Conservation (phyloP, 495 filamentous ascomycete genomes). For the Cercophora newfieldiana region DNA sequence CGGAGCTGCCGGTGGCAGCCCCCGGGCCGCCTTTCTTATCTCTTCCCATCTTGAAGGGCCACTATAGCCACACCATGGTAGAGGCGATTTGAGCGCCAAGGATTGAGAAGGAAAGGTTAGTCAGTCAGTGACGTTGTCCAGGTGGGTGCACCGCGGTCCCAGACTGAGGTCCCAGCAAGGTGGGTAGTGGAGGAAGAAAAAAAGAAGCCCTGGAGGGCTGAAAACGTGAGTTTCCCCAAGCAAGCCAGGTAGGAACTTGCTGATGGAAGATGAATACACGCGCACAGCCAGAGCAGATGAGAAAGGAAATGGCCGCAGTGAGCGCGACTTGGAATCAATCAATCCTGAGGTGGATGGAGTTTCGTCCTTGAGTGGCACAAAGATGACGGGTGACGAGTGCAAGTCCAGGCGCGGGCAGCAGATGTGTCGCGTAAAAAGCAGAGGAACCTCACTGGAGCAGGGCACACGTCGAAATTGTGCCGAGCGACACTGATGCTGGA, state of each 20-base stretch:
- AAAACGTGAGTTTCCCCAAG: background rate
- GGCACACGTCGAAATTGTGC: constrained; percentile 16
- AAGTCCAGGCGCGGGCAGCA: background rate
- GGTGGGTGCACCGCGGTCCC: background rate
- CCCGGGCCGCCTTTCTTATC: constrained; percentile 30
- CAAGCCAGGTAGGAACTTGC: constrained; percentile 17
- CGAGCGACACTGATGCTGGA: background rate
- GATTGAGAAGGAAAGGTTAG: background rate
- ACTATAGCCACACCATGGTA: constrained; percentile 18
- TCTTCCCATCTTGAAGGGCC: constrained; percentile 31
- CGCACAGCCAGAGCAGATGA: background rate
- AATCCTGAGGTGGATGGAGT: background rate
- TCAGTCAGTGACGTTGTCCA: background rate
- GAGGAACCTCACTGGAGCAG: constrained; percentile 5
- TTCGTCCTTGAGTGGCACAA: background rate
- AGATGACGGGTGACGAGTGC: background rate
- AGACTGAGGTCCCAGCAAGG: background rate
- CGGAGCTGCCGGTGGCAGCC: constrained; percentile 26
- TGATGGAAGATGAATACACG: constrained; percentile 10
- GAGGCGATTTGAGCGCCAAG: background rate
- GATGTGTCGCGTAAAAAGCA: background rate
- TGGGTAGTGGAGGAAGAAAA: constrained; percentile 2
- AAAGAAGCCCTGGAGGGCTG: background rate
- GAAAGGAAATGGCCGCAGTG: constrained; percentile 2
- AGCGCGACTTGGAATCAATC: constrained; percentile 5